Evolutionary conservation across 306 rosid genomes (phyloP), one percentile per base, ranked within the genome.

Genomic region (Cicer judaicum): DNA sequence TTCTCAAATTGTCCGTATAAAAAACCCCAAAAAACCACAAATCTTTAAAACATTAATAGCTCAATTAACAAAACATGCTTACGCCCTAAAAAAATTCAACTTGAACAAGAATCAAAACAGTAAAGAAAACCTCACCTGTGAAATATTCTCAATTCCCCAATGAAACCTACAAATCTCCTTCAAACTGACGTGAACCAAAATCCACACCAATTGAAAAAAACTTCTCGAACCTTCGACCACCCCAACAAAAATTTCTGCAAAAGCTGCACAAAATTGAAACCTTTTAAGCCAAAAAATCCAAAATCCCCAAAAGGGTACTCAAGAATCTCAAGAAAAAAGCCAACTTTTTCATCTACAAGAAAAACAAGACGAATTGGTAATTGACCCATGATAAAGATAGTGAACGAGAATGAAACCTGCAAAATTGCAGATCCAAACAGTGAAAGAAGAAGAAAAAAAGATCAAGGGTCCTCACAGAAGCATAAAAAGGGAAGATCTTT

Each of bases 351-450:
- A 0, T 0, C 13, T 10, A 44, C 18, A 11, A 68, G 47, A 53
- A 21, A 76, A 29, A 29, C 34, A 29, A 29, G 34, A 29, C 34
- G 34, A 29, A 70, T 76, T 64, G 73, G 69, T 36, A 63, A 63
- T 63, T 76, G 70, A 81, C 73, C 69, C 63, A 7, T 8, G 60
- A 68, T 6, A 50, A 65, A 67, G 76, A 24, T 75, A 10, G 73
- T 39, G 80, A 10, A 15, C 15, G 64, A 47, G 40, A 80, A 80
- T 8, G 80, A 71, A 81, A 63, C 65, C 34, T 42, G 54, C 1
- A 9, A 81, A 76, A 76, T 64, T 18, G 74, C 74, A 81, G 84
- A 81, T 81, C 81, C 81, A 76, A 64, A 64, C 62, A 76, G 8
- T 8, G 55, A 11, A 12, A 63, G 40, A 44, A 64, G 57, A 70